Percentiles rank a stretch among this genome's conserved stretches.
Conservation (phyloP, 495 filamentous ascomycete genomes). For the Pseudomonodictys pantanalensis region DNA sequence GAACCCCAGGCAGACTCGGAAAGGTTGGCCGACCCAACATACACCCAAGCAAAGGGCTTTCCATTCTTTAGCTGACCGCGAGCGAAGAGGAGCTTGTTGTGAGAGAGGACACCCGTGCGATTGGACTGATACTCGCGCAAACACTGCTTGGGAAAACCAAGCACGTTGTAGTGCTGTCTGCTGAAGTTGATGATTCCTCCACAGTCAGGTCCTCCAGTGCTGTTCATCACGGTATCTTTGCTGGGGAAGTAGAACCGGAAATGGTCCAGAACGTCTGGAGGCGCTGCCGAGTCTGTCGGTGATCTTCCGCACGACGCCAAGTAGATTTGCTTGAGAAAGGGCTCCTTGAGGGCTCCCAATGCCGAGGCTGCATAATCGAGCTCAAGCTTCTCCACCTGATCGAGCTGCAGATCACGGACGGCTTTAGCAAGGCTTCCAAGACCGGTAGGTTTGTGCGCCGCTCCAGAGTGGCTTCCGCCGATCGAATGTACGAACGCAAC, state of each 20-base stretch:
- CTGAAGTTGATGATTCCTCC: constrained; percentile 83
- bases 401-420: constrained; percentile 56
- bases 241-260: constrained; percentile 85
- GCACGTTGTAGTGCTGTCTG: constrained; percentile 60
- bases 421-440: constrained; percentile 65
- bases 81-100: constrained; percentile 81
- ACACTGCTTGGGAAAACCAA: constrained; percentile 64
- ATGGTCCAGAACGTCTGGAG: constrained; percentile 46
- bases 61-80: constrained; percentile 43
- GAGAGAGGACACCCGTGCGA: constrained; percentile 71
- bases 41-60: constrained; percentile 60
- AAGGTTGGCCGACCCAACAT: constrained; percentile 89
- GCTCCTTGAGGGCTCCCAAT: constrained; percentile 66
- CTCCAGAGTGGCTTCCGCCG: no score
- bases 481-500: constrained; percentile 83
- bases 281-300: constrained; percentile 18
- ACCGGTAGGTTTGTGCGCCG: constrained; percentile 61
- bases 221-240: constrained; percentile 61
- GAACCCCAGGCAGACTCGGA: constrained; percentile 92
- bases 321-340: constrained; percentile 70
- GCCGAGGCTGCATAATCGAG: constrained; percentile 64
- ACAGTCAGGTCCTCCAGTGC: constrained; percentile 52
- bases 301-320: constrained; percentile 63
- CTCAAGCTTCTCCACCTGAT: constrained; percentile 28
- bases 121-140: constrained; percentile 72